A percentile compares a stretch with the other conserved stretches of the same genome.
phyloP scores from a whole-genome alignment of 2,329 filamentous ascomycete genomes.

The Xylaria hypoxylon region DNA sequence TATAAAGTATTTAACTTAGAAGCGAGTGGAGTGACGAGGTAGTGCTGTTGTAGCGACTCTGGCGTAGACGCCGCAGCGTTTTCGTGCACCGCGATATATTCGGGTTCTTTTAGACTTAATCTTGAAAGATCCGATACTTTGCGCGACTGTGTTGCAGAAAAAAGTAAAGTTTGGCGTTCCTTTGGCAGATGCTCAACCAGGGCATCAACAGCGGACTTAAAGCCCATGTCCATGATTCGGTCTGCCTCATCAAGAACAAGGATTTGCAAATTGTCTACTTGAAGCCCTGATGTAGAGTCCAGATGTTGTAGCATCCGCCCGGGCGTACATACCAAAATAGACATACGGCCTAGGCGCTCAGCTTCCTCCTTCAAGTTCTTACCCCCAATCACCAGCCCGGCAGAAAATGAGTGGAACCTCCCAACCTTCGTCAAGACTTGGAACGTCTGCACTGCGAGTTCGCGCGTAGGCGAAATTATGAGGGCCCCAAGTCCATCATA shows the following conservation, averaged over 20 bases:
- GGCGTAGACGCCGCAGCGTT: conserved; percentile 83
- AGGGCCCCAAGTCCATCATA: conserved; percentile 91
- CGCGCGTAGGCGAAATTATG: conserved; percentile 92
- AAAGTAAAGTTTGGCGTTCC: conserved; percentile 89
- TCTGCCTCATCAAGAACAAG: conserved; percentile 96
- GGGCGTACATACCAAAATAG: conserved; percentile 95
- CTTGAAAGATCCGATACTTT: conserved; percentile 92
- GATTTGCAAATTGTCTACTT: conserved; percentile 90
- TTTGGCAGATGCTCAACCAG: conserved; percentile 91
- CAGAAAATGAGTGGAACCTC: conserved; percentile 88
- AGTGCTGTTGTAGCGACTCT: conserved; percentile 86
- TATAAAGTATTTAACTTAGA: conserved; percentile 94
- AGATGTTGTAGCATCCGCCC: conserved; percentile 96
- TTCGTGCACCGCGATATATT: conserved; percentile 96
- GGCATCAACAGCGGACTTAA: conserved; percentile 89
- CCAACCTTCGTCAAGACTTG: conserved; percentile 92
- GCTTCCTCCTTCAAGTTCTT: conserved; percentile 90
- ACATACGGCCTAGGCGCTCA: conserved; percentile 89
- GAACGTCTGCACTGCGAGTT: conserved; percentile 94
- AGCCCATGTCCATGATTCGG: conserved; percentile 97
- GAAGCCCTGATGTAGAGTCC: conserved; percentile 91
- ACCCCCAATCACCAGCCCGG: conserved; percentile 92
- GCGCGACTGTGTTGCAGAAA: conserved; percentile 96
- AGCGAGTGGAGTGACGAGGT: conserved; percentile 83
- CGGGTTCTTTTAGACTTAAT: conserved; percentile 87